Evolutionary conservation across 2,329 filamentous ascomycete species (phyloP), one percentile per base, ranked within the genome.

Genomic region (Epichloe amarillans): DNA sequence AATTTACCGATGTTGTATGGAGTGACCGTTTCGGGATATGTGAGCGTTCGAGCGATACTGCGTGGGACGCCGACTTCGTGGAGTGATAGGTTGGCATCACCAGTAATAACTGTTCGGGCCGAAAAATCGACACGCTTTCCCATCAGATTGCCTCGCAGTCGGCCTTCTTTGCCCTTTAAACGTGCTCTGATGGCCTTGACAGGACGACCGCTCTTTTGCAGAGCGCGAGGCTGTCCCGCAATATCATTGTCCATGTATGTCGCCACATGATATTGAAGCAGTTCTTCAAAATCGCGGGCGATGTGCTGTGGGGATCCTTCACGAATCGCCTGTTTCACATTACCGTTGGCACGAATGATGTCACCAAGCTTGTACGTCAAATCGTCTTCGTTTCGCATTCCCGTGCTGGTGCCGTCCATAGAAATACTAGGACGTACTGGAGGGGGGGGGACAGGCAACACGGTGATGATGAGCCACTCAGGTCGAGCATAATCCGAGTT

Each of bases 161-260:
- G 89, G 59, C 93, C 93, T 66, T 99, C 93, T 72, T 99, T 99
- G 56, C 94, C 94, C 82, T 99, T 99, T 66, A 99, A 77, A 70
- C 93, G 90, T 54, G 89, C 89, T 61, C 94, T 87, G 57, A 98
- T 95, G 15, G 93, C 89, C 73, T 98, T 98, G 58, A 98, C 86
- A 1, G 94, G 90, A 63, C 94, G 83, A 46, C 94, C 94, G 51
- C 89, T 95, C 75, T 98, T 98, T 64, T 98, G 94, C 63, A 97
- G 75, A 3, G 93, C 91, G 60, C 93, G 89, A 3, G 93, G 93
- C 60, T 94, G 84, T 47, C 91, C 90, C 56, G 94, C 93, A 69
- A 97, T 96, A 66, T 98, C 91, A 62, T 98, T 99, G 69, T 98
- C 93, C 94, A 99, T 98, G 70, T 96, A 95, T 1, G 94, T 98